Evolutionary conservation across 139 green algal species (phyloP), one percentile per base, ranked within the genome.

Genomic region (Ettlia oleoabundans): DNA sequence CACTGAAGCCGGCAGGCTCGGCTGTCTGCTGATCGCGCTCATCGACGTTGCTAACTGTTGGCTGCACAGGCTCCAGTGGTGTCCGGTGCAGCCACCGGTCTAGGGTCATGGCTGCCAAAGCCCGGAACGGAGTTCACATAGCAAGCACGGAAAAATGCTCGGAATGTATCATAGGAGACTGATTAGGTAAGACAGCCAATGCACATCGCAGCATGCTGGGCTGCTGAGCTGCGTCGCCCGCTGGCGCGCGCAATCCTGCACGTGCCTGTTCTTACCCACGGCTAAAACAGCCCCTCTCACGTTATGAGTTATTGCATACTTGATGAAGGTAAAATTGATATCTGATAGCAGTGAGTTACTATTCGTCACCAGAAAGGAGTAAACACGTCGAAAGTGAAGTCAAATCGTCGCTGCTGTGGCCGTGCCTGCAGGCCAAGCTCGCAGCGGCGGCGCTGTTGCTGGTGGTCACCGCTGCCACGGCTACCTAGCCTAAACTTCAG

Each of bases 31-130:
- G 73, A 55, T 64, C 37, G 9, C 73, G 52, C 9, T 13, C 22
- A 30, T 38, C 30, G 24, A 52, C 53, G 35, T 18, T 52, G 35
- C n/a, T 42, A 32, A 35, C 18, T n/a, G 73, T 6, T 38, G 0
- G 3, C 35, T 67, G 15, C 22, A 67, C 41, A 24, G 21, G 53
- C 15, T 26, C 35, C 26, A n/a, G n/a, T n/a, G 32, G 15, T 33
- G 42, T 19, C 2, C 69, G 69, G 18, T 76, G 52, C 73, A 80
- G 35, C 73, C 73, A 80, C 9, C 73, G 37, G 53, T 80, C 73
- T 24, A 80, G 53, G 6, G 71, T 32, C 5, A 43, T 47, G 6
- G 71, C 47, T 26, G 38, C 19, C 67, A 52, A 47, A 47, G 2
- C 32, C 38, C 15, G n/a, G n/a, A n/a, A n/a, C n/a, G n/a, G n/a